Conservation (phyloP, 2,329 filamentous ascomycete genomes). For the Fusarium goolgardi region DNA sequence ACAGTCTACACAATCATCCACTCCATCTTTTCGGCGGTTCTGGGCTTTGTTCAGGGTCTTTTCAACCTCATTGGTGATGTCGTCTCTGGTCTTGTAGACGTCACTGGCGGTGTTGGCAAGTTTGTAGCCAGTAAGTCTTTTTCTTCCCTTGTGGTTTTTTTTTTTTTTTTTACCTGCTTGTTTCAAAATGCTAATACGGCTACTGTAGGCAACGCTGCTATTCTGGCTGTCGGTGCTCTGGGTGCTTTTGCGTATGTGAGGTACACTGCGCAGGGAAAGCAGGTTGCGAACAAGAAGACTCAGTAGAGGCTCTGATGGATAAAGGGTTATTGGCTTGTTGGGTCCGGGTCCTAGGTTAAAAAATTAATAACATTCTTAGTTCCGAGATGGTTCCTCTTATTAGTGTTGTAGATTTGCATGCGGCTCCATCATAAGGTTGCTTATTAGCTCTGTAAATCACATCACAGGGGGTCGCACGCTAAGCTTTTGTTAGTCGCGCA, state of each 20-base stretch:
- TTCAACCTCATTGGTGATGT: constrained; percentile 53
- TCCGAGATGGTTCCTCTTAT: background rate
- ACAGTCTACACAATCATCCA: constrained; percentile 52
- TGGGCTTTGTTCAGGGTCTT: constrained; percentile 54
- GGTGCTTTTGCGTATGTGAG: constrained; percentile 52
- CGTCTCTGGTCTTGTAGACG: constrained; percentile 51
- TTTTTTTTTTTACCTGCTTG: background rate
- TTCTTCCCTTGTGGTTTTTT: background rate
- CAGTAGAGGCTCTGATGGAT: constrained; percentile 32
- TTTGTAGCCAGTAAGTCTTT: constrained; percentile 53
- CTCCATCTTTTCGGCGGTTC: constrained; percentile 49
- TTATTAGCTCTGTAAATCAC: constrained; percentile 5
- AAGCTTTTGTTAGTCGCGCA: constrained; percentile 2
- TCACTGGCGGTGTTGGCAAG: constrained; percentile 55
- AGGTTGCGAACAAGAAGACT: constrained; percentile 49
- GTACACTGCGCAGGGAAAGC: constrained; percentile 50
- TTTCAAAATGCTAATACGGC: background rate
- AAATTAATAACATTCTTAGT: background rate
- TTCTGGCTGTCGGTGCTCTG: constrained; percentile 50
- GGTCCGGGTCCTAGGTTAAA: background rate
- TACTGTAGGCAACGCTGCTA: constrained; percentile 52
- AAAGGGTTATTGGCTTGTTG: background rate
- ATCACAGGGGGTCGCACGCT: background rate
- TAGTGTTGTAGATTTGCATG: background rate
- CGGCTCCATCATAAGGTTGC: constrained; percentile 3